Conservation (phyloP, 75 land plant species). For the Selaginella tamariscina region DNA sequence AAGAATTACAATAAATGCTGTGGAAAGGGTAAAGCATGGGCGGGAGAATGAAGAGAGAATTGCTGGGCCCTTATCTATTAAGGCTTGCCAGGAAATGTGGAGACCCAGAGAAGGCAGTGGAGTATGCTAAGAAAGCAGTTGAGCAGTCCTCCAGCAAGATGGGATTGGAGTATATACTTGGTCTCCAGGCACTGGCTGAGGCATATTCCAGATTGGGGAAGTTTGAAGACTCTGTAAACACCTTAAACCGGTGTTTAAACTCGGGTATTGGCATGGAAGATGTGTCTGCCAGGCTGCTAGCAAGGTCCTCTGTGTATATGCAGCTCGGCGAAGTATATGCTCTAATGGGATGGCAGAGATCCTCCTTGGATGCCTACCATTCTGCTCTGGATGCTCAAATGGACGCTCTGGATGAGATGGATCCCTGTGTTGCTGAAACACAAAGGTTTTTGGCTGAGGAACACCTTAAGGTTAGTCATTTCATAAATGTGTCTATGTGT, state of each 20-base stretch:
- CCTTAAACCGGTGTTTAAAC: not conserved
- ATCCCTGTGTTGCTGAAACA: slow-evolving; percentile 67
- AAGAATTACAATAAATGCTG: no score
- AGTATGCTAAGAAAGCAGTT: no score
- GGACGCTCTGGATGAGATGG: slow-evolving; percentile 44
- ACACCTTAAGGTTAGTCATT: slow-evolving; percentile 49
- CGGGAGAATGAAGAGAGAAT: no score
- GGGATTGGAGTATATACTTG: not conserved
- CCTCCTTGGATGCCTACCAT: slow-evolving; percentile 43
- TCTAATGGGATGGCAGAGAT: slow-evolving; percentile 45
- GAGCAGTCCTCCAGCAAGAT: no score
- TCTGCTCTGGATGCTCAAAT: slow-evolving; percentile 52
- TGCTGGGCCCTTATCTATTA: no score
- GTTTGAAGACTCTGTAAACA: not conserved
- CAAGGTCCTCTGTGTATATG: slow-evolving; percentile 65
- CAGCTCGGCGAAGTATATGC: slow-evolving; percentile 71
- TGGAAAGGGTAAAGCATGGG: no score
- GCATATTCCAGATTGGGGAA: not conserved
- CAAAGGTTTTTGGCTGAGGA: slow-evolving; percentile 70
- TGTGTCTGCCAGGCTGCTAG: slow-evolving; percentile 55
- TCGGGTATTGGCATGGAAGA: not conserved
- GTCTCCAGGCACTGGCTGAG: not conserved
- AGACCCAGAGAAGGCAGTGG: no score
- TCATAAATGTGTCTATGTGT: no score
- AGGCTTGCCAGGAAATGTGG: no score